phyloP scores from a whole-genome alignment of 225 moss, liverwort and hornwort species.

The Sphagnum tenellum region DNA sequence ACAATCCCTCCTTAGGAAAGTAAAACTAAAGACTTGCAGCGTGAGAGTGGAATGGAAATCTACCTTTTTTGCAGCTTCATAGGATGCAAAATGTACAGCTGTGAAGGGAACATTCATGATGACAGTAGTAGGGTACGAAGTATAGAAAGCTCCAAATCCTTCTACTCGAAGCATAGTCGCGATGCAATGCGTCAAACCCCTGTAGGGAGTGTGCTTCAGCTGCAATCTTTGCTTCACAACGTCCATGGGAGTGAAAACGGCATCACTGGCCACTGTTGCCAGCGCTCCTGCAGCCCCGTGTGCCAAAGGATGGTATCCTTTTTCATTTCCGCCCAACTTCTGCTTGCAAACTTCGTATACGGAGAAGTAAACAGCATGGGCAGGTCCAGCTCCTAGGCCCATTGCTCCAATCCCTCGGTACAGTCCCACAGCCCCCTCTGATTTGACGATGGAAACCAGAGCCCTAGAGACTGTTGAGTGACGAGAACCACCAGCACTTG shows the following conservation, averaged over 20 bases:
- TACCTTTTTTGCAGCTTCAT: conserved; percentile 89
- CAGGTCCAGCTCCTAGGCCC: conserved; percentile 93
- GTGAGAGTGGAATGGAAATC: background rate
- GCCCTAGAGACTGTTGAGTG: conserved; percentile 64
- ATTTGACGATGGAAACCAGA: conserved; percentile 55
- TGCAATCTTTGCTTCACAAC: conserved; percentile 98
- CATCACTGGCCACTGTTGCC: conserved; percentile 88
- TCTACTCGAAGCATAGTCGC: conserved; percentile 62
- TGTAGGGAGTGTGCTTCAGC: conserved; percentile 76
- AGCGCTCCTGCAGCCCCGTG: conserved; percentile 71
- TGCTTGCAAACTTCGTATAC: conserved; percentile 83
- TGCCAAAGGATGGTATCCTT: conserved; percentile 77
- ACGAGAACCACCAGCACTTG: conserved; percentile 64
- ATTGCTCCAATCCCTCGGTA: conserved; percentile 95
- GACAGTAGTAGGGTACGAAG: conserved; percentile 80
- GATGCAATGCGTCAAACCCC: conserved; percentile 66
- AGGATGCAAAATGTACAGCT: conserved; percentile 88
- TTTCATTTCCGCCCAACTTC: conserved; percentile 64
- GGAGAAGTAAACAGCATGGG: conserved; percentile 91
- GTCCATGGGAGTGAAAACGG: conserved; percentile 97
- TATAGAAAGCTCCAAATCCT: conserved; percentile 69
- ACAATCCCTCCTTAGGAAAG: too few species aligned
- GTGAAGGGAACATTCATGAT: conserved; percentile 96
- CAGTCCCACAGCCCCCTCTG: conserved; percentile 75
- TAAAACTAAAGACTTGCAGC: too few species aligned